Evolutionary conservation across 2,329 filamentous ascomycete species (phyloP), one percentile per base, ranked within the genome.

Genomic region (Aspergillus brasiliensis): DNA sequence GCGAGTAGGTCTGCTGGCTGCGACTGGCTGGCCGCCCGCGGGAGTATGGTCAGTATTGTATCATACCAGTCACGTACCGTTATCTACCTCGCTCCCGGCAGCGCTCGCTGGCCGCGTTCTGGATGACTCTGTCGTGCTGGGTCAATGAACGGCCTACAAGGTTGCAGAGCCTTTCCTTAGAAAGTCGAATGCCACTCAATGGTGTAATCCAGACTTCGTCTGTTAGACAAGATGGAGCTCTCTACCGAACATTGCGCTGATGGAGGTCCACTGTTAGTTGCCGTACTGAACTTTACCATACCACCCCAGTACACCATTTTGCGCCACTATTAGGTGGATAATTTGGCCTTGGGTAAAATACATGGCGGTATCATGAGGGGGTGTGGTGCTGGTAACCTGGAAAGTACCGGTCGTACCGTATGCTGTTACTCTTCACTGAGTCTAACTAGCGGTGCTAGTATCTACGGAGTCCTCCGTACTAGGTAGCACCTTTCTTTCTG

Each of bases 11-110:
- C 53, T 64, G 61, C 67, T 65, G 65, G 60, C 66, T 69, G 64
- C 62, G 37, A 72, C 67, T 68, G 64, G 67, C 67, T 66, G 65
- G 54, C 59, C 57, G 65, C 62, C 66, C 67, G 62, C 65, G 56
- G 56, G 57, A 52, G 53, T 57, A 62, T 67, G 61, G 37, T 23
- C 17, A 38, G 67, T 69, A 69, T 63, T 10, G 66, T 69, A 60
- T 42, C 61, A 65, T 67, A 69, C 66, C 7, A 2, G 65, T 67
- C 57, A 56, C 49, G 58, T 69, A 65, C 49, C 27, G 60, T 61
- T 34, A 57, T 60, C 57, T 54, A 56, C 57, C 34, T 21, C 19
- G 42, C 28, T 42, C 58, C 53, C 56, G 59, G 51, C 62, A 54
- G 57, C 46, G 28, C 27, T 53, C 57, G 25, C 55, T 46, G 46